A percentile compares a stretch with the other conserved stretches of the same genome.
Evolutionary conservation across 768 basidiomycete genomes (phyloP).

Genomic region (Lentinula lateritia): DNA sequence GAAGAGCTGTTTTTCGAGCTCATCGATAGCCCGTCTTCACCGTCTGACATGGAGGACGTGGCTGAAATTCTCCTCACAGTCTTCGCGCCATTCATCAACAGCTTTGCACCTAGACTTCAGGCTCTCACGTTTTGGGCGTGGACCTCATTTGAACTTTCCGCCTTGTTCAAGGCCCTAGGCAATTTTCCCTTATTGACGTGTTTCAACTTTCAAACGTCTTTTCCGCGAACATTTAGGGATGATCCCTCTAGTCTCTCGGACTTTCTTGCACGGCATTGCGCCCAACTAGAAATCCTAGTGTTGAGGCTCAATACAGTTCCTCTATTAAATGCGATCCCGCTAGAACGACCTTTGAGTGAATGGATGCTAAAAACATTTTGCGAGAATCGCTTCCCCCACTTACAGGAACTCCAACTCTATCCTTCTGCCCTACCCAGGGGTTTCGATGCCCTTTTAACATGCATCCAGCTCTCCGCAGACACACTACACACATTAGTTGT

Average conservation of each 20-base stretch:
- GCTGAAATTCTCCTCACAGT: conserved; percentile 21
- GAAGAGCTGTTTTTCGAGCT: conserved; percentile 34
- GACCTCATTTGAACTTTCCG: conserved; percentile 34
- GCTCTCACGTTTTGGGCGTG: conserved; percentile 34
- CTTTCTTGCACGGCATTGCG: conserved; percentile 23
- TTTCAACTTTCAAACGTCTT: conserved; percentile 32
- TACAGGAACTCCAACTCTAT: conserved; percentile 31
- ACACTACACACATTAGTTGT: conserved; percentile 30
- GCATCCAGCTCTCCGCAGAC: conserved; percentile 23
- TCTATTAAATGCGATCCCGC: background rate
- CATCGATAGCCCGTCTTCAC: conserved; percentile 22
- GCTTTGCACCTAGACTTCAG: conserved; percentile 26
- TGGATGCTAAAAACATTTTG: conserved; percentile 27
- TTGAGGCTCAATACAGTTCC: conserved; percentile 33
- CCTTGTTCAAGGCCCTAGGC: conserved; percentile 28
- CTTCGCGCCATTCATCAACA: conserved; percentile 36
- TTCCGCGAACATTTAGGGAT: conserved; percentile 29
- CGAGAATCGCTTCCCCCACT: conserved; percentile 15
- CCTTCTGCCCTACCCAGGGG: conserved; percentile 30
- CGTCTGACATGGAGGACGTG: conserved; percentile 12
- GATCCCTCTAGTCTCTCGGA: conserved; percentile 30
- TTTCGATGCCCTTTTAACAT: conserved; percentile 26
- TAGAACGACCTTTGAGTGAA: conserved; percentile 25
- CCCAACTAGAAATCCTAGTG: conserved; percentile 26
- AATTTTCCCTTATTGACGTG: conserved; percentile 26